Conservation (phyloP, 164 flowering plant genomes). For the Liriodendron chinense region DNA sequence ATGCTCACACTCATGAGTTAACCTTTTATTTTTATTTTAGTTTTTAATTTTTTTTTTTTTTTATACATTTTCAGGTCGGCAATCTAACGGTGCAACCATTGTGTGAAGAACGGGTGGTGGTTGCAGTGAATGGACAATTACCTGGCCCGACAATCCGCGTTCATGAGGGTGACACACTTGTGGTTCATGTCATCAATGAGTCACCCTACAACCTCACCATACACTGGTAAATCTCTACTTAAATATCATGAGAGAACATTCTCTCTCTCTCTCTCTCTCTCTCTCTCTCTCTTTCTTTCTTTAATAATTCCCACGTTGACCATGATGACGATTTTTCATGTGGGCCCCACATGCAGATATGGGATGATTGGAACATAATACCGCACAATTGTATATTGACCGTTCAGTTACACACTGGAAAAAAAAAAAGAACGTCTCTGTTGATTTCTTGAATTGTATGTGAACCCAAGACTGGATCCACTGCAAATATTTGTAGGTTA, state of each 20-base stretch:
- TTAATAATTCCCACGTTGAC: background rate
- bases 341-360: background rate
- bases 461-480: too few species aligned
- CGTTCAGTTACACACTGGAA: too few species aligned
- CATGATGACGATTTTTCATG: background rate
- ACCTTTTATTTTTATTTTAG: background rate
- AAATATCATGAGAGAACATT: too few species aligned
- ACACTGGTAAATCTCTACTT: constrained; percentile 20
- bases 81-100: constrained; percentile 7
- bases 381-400: too few species aligned
- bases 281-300: too few species aligned
- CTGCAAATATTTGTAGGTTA: too few species aligned
- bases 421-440: too few species aligned
- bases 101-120: constrained; percentile 14
- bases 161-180: constrained; percentile 22
- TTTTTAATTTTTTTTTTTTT: background rate
- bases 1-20: background rate
- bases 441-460: too few species aligned
- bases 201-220: constrained; percentile 25
- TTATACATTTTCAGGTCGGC: constrained; percentile 10
- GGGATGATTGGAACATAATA: too few species aligned
- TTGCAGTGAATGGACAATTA: constrained; percentile 17
- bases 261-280: too few species aligned
- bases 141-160: constrained; percentile 23
- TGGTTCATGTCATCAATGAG: constrained; percentile 19